Percentiles rank a stretch among this genome's conserved stretches.
Evolutionary conservation across 495 filamentous ascomycete species (phyloP).

Genomic region (Daldinia caldariorum): DNA sequence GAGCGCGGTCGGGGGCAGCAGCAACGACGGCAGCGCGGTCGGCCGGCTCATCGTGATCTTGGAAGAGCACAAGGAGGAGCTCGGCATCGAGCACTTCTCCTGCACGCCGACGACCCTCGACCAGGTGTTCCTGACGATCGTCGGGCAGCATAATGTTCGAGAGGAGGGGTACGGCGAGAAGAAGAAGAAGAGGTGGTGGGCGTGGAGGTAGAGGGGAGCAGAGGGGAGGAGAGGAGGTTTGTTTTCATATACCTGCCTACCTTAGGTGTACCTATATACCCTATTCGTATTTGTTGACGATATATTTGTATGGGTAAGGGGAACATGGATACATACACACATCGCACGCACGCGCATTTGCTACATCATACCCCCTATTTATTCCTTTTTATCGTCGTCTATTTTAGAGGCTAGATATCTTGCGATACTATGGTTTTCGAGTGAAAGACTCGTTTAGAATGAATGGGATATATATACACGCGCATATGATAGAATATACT

Average conservation of each 20-base stretch:
- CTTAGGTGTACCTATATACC: no score
- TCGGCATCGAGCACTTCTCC: constrained; percentile 82
- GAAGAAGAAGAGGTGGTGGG: constrained; percentile 48
- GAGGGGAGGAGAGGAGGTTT: background rate
- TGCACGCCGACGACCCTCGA: constrained; percentile 85
- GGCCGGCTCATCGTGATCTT: constrained; percentile 74
- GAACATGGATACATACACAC: background rate
- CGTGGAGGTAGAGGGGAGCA: constrained; percentile 15
- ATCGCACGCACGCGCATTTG: background rate
- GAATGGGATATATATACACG: constrained; percentile 1
- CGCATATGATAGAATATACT: no score
- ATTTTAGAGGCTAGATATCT: constrained; percentile 5
- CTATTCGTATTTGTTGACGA: no score
- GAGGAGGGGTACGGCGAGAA: constrained; percentile 74
- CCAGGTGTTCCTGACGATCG: constrained; percentile 86
- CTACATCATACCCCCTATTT: background rate
- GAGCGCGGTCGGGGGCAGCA: constrained; percentile 31
- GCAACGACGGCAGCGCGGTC: constrained; percentile 52
- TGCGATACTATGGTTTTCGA: background rate
- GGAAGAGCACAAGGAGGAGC: constrained; percentile 69
- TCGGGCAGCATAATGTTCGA: constrained; percentile 75
- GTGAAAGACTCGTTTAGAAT: background rate
- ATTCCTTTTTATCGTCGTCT: background rate
- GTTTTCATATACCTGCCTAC: background rate
- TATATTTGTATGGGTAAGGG: no score